phyloP scores from a whole-genome alignment of 192 early-diverging fungal genomes.

The Coemansia sp. region DNA sequence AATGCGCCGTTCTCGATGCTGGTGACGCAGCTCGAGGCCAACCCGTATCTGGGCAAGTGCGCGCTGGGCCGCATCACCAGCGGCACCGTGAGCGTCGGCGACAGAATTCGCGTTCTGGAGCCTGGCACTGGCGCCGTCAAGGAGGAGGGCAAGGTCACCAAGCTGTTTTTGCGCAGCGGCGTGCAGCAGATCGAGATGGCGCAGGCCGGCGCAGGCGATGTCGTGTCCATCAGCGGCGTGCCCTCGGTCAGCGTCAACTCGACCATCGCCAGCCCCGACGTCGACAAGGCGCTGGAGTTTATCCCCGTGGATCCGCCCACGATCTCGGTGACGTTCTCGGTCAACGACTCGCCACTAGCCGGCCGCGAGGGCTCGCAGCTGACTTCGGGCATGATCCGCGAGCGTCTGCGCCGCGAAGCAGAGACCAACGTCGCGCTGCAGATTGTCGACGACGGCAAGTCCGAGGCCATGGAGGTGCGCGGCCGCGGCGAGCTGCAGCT shows the following conservation, averaged over 20 bases:
- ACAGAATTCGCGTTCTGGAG: conserved; percentile 70
- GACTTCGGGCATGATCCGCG: conserved; percentile 76
- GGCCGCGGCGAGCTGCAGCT: conserved; percentile 88
- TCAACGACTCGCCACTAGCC: conserved; percentile 83
- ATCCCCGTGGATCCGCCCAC: conserved; percentile 82
- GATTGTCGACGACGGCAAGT: conserved; percentile 63
- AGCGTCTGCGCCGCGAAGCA: conserved; percentile 69
- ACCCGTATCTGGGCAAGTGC: conserved; percentile 80
- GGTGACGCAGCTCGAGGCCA: conserved; percentile 82
- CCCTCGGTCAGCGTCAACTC: conserved; percentile 75
- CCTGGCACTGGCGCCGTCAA: conserved; percentile 61
- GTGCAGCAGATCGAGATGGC: conserved; percentile 68
- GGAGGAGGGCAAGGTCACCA: conserved; percentile 68
- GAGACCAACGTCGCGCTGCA: conserved; percentile 82
- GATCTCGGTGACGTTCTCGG: conserved; percentile 79
- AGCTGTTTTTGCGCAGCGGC: conserved; percentile 72
- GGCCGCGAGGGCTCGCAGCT: conserved; percentile 73
- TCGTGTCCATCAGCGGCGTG: conserved; percentile 75
- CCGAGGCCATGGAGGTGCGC: conserved; percentile 75
- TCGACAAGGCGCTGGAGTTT: conserved; percentile 62
- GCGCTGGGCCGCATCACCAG: conserved; percentile 72
- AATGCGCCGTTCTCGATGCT: conserved; percentile 72
- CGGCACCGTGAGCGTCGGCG: conserved; percentile 68
- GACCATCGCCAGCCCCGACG: conserved; percentile 64
- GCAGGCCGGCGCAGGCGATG: conserved; percentile 78